These are phyloP conservation scores for Desmodesmus armatus DNA, from an alignment of 139 green algal genomes.

Conservation along the genomic window DNA sequence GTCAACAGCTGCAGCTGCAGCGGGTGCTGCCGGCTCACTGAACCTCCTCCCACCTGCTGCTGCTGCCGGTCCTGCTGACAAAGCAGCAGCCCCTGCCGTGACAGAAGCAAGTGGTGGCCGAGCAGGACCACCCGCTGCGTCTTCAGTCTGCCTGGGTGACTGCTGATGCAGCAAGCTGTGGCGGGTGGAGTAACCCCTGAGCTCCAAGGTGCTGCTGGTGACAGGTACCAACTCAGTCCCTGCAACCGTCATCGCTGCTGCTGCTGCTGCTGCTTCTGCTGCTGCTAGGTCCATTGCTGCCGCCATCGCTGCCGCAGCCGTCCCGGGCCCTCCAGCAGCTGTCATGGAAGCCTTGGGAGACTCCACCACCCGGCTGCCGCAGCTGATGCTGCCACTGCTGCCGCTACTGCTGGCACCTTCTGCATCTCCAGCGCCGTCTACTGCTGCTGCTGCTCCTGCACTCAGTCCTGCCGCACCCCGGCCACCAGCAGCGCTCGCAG, in stretches of 20 bases:
- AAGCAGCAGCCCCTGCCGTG: not conserved
- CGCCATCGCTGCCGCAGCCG: not conserved
- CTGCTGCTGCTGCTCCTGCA: not conserved
- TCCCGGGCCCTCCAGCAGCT: too few relatives aligned
- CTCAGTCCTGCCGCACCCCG: not conserved
- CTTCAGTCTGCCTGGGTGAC: too few relatives aligned
- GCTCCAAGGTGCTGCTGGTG: too few relatives aligned
- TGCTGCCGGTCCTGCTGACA: too few relatives aligned
- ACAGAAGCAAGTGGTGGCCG: not conserved
- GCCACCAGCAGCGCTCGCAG: too few relatives aligned
- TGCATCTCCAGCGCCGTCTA: not conserved
- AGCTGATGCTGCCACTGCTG: not conserved
- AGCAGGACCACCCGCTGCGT: not conserved
- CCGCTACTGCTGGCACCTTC: not conserved
- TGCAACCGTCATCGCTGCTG: too few relatives aligned
- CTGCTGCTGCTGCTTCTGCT: slow-evolving; percentile 9
- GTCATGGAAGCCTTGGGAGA: too few relatives aligned
- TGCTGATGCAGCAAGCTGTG: too few relatives aligned
- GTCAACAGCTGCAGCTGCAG: too few relatives aligned
- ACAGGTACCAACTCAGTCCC: not conserved
- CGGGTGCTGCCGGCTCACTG: too few relatives aligned
- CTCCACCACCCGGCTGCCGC: not conserved
- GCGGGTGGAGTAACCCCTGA: too few relatives aligned
- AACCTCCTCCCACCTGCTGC: too few relatives aligned
- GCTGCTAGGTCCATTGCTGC: not conserved